A percentile compares a stretch with the other conserved stretches of the same genome.
Conservation (phyloP, 1,139 yeast genomes). For the Magnusiomyces ingens region DNA sequence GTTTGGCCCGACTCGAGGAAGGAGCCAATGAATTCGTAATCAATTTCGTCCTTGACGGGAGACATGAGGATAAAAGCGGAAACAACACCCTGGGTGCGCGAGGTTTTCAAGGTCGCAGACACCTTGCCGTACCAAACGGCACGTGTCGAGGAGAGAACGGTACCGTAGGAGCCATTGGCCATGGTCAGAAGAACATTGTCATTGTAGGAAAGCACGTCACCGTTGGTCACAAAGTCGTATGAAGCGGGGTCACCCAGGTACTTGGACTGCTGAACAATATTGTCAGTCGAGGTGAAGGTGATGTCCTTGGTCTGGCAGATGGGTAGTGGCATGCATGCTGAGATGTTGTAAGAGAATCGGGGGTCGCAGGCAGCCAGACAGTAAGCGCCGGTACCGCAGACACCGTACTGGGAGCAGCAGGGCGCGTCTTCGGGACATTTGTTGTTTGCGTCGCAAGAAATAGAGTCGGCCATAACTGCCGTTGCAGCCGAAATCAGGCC, state of each 20-base stretch:
- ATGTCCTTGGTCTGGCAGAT: conserved; percentile 24
- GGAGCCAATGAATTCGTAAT: conserved; percentile 78
- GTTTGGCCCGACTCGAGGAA: conserved; percentile 61
- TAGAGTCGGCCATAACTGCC: conserved; percentile 23
- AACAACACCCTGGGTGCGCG: conserved; percentile 74
- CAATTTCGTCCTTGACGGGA: conserved; percentile 85
- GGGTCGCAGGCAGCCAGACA: conserved; percentile 85
- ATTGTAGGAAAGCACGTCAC: conserved; percentile 50
- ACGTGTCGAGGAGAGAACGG: conserved; percentile 72
- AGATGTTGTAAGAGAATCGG: conserved; percentile 50
- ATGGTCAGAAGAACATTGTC: conserved; percentile 59
- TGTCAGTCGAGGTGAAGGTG: conserved; percentile 26
- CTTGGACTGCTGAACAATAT: conserved; percentile 36
- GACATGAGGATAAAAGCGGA: conserved; percentile 81
- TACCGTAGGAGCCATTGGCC: conserved; percentile 73
- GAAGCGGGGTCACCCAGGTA: conserved; percentile 68
- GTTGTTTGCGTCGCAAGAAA: conserved; percentile 43
- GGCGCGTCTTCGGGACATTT: conserved; percentile 66
- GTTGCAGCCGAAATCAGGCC: conserved; percentile 8
- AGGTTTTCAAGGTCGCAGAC: conserved; percentile 59
- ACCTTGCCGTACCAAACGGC: conserved; percentile 87
- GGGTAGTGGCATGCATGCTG: conserved; percentile 64
- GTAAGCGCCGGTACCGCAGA: conserved; percentile 75
- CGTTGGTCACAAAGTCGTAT: conserved; percentile 69
- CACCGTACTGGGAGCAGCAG: conserved; percentile 78